phyloP scores from a whole-genome alignment of 108 stramenopile genomes.

The Skeletonema grethae region DNA sequence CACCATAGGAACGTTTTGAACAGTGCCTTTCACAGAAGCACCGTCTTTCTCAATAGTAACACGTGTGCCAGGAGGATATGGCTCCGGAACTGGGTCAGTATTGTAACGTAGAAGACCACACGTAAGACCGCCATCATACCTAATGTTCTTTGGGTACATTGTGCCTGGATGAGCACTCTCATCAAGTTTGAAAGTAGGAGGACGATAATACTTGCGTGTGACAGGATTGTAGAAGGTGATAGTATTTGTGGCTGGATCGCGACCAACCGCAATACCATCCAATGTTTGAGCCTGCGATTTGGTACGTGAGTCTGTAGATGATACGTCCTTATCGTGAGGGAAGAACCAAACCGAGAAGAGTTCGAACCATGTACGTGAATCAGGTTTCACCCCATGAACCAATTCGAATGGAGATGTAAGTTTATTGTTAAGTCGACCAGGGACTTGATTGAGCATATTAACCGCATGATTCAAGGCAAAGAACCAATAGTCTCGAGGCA shows the following conservation, averaged over 20 bases:
- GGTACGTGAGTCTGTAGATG: neutral
- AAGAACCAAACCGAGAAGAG: constrained; percentile 30
- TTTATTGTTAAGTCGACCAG: constrained; percentile 11
- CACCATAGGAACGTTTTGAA: constrained; percentile 10
- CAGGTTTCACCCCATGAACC: constrained; percentile 14
- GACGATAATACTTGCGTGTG: constrained; percentile 8
- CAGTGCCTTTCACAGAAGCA: neutral
- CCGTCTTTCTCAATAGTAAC: neutral
- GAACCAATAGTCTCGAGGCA: constrained; percentile 26
- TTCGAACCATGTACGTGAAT: constrained; percentile 18
- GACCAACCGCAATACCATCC: neutral
- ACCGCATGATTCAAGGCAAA: constrained; percentile 15
- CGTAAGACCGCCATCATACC: constrained; percentile 7
- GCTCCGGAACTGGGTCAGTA: constrained; percentile 12
- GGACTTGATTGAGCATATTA: constrained; percentile 23
- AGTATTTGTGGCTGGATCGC: constrained; percentile 2
- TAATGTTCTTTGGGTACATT: constrained; percentile 2
- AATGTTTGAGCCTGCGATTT: constrained; percentile 11
- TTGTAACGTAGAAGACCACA: constrained; percentile 8
- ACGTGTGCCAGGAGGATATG: constrained; percentile 17
- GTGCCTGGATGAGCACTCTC: constrained; percentile 6
- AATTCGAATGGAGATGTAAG: constrained; percentile 27
- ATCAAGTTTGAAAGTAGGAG: constrained; percentile 16
- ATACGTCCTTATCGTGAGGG: neutral
- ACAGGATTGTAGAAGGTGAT: constrained; percentile 19